phyloP scores from a whole-genome alignment of 192 early-diverging fungal species.

The Backusella macrospora region DNA sequence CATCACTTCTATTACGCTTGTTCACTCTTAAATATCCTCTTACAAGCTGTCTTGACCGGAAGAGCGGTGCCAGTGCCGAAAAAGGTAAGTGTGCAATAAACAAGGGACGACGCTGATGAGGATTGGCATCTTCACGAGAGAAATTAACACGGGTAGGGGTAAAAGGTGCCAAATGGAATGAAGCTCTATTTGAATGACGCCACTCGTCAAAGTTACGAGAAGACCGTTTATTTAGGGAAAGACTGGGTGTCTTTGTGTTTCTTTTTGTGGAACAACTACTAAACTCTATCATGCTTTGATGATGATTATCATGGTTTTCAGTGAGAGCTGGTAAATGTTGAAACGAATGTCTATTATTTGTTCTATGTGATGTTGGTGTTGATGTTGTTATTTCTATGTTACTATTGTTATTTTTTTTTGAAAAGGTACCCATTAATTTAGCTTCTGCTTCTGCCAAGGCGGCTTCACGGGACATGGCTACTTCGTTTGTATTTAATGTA shows the following conservation, averaged over 20 bases:
- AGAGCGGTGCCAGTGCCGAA: slow-evolving; percentile 51
- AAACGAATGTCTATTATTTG: slow-evolving; percentile 14
- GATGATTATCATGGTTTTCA: slow-evolving; percentile 5
- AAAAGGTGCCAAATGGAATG: slow-evolving; percentile 43
- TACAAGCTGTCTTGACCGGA: slow-evolving; percentile 56
- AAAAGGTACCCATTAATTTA: slow-evolving; percentile 46
- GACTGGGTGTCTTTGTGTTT: not conserved
- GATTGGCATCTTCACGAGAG: slow-evolving; percentile 48
- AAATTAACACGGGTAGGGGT: slow-evolving; percentile 51
- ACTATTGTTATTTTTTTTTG: not conserved
- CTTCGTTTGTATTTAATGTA: not conserved
- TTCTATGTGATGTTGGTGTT: slow-evolving; percentile 5
- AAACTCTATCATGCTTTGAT: not conserved
- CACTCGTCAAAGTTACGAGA: slow-evolving; percentile 52
- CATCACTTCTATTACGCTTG: slow-evolving; percentile 81
- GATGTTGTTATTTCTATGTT: not conserved
- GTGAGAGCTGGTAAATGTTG: slow-evolving; percentile 21
- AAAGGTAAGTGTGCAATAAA: slow-evolving; percentile 61
- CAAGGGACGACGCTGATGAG: slow-evolving; percentile 53
- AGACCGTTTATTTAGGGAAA: slow-evolving; percentile 24
- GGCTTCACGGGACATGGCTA: slow-evolving; percentile 29
- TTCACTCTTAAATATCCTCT: slow-evolving; percentile 84
- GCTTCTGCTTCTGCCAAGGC: slow-evolving; percentile 46
- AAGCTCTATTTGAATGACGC: slow-evolving; percentile 29
- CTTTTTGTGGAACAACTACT: not conserved